These are phyloP conservation scores for Ustilago curta DNA, from an alignment of 1,284 basidiomycete species.

Conservation along the genomic window DNA sequence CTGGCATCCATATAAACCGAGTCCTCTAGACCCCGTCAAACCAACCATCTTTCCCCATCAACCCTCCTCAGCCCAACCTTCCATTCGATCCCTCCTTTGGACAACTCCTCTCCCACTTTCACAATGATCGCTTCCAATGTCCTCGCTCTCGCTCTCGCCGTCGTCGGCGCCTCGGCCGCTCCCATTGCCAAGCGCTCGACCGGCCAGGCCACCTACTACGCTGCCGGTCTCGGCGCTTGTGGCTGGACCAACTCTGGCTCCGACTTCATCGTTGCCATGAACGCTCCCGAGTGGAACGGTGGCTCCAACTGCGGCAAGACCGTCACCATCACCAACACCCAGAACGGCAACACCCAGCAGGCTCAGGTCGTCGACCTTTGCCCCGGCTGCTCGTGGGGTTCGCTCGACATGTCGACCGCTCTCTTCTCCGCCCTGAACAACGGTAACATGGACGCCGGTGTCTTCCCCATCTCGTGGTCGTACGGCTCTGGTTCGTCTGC, in stretches of 20 bases:
- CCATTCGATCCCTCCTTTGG: slow-evolving; percentile 4
- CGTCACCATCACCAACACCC: slow-evolving; percentile 76
- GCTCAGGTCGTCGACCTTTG: slow-evolving; percentile 80
- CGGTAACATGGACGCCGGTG: slow-evolving; percentile 62
- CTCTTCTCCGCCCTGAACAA: slow-evolving; percentile 74
- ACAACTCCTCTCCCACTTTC: slow-evolving; percentile 9
- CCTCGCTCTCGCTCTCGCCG: slow-evolving; percentile 49
- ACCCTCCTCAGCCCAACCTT: not conserved
- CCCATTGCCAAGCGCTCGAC: slow-evolving; percentile 48
- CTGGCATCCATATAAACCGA: slow-evolving; percentile 34
- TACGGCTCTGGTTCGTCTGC: slow-evolving; percentile 43
- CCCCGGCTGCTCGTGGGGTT: slow-evolving; percentile 78
- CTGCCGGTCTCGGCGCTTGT: slow-evolving; percentile 53
- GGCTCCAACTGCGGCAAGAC: slow-evolving; percentile 73
- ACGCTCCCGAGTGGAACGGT: slow-evolving; percentile 58
- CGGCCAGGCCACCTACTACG: slow-evolving; percentile 63
- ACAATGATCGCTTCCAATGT: slow-evolving; percentile 60
- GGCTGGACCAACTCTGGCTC: slow-evolving; percentile 54
- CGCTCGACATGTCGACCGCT: slow-evolving; percentile 80
- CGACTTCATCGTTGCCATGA: slow-evolving; percentile 65
- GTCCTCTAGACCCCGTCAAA: not conserved
- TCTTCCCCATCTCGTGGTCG: slow-evolving; percentile 64
- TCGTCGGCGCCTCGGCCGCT: slow-evolving; percentile 55
- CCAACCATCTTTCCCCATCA: slow-evolving; percentile 7
- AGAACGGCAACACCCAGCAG: slow-evolving; percentile 74